Percentiles rank a stretch among this genome's conserved stretches.
Evolutionary conservation across 1,139 yeast genomes (phyloP).

Genomic region (Sugiyamaella grinbergsii): DNA sequence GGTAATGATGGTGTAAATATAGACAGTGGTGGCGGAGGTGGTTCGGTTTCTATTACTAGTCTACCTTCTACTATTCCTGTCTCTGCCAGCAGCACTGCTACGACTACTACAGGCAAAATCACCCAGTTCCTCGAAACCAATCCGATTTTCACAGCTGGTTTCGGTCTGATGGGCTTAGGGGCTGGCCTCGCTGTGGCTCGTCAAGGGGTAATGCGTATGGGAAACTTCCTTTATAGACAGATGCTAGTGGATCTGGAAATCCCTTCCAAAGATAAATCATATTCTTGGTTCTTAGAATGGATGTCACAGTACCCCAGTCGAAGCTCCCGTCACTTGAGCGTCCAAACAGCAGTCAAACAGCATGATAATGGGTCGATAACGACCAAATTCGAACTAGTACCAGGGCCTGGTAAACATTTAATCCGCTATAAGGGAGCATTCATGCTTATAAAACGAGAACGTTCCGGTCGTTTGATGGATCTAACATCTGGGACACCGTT

Average conservation of each 20-base stretch:
- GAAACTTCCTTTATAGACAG: conserved; percentile 74
- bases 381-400: conserved; percentile 89
- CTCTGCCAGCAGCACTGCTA: conserved; percentile 38
- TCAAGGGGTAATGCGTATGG: conserved; percentile 63
- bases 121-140: conserved; percentile 63
- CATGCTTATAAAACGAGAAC: conserved; percentile 84
- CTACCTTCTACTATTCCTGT: conserved; percentile 35
- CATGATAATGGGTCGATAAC: conserved; percentile 92
- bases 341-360: conserved; percentile 82
- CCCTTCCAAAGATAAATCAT: conserved; percentile 90
- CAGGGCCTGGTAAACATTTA: conserved; percentile 96
- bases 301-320: conserved; percentile 76
- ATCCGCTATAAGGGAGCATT: conserved; percentile 83
- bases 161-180: conserved; percentile 93
- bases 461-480: conserved; percentile 87
- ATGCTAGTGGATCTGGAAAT: conserved; percentile 90
- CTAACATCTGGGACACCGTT: conserved; percentile 91
- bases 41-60: background rate
- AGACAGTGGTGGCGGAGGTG: background rate
- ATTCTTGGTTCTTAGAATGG: conserved; percentile 95
- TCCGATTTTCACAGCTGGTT: conserved; percentile 95
- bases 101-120: background rate
- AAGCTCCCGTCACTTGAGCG: conserved; percentile 81
- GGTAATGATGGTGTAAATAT: background rate
- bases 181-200: conserved; percentile 81